Conservation (phyloP, 768 basidiomycete species). For the Tephrocybe sp. region DNA sequence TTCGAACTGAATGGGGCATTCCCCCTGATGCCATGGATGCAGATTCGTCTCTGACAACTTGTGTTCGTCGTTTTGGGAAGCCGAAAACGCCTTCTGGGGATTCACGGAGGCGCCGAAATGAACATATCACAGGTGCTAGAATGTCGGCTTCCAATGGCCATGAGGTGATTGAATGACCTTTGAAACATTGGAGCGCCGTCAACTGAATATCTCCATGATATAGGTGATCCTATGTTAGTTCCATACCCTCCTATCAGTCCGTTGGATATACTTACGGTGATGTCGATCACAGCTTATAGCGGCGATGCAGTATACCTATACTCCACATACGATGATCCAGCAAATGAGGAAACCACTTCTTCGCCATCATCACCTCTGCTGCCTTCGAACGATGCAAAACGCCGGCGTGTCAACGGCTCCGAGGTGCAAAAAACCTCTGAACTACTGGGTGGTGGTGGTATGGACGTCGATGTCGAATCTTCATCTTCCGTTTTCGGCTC, state of each 20-base stretch:
- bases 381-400: constrained; percentile 25
- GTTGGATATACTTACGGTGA: constrained; percentile 5
- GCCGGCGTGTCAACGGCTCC: constrained; percentile 15
- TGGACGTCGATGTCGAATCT: constrained; percentile 25
- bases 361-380: constrained; percentile 24
- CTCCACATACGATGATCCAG: constrained; percentile 67
- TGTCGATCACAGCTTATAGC: constrained; percentile 60
- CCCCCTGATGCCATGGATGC: constrained; percentile 33
- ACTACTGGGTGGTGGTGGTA: constrained; percentile 19
- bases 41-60: constrained; percentile 58
- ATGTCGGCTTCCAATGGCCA: constrained; percentile 73
- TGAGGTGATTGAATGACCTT: constrained; percentile 46
- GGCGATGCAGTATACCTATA: constrained; percentile 73
- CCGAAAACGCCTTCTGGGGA: constrained; percentile 20
- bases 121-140: constrained; percentile 77
- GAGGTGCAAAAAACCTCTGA: constrained; percentile 4
- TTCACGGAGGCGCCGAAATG: constrained; percentile 34
- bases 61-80: constrained; percentile 80
- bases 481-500: constrained; percentile 18
- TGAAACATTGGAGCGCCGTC: not conserved
- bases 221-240: constrained; percentile 67
- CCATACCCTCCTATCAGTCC: not conserved
- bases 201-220: not conserved
- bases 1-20: constrained; percentile 72
- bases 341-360: constrained; percentile 17